These are phyloP conservation scores for Cryptococcus sp. DNA, from an alignment of 1,284 basidiomycete species.

Conservation along the genomic window DNA sequence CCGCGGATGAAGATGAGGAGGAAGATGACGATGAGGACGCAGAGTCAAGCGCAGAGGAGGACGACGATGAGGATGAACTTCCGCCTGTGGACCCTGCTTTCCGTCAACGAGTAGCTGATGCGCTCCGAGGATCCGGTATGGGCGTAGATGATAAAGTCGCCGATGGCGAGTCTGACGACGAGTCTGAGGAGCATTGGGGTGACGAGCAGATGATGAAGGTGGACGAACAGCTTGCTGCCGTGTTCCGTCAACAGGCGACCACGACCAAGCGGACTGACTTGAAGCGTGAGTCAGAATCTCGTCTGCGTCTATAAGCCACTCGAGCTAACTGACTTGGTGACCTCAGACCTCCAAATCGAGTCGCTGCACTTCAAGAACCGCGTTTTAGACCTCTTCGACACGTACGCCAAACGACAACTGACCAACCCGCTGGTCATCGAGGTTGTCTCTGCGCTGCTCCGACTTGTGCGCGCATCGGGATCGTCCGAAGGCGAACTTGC, in stretches of 20 bases:
- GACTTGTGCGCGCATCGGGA: slow-evolving; percentile 66
- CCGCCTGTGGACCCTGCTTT: slow-evolving; percentile 67
- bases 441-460: slow-evolving; percentile 73
- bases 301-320: no score
- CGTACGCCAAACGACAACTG: slow-evolving; percentile 74
- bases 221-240: slow-evolving; percentile 86
- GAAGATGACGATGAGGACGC: slow-evolving; percentile 54
- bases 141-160: slow-evolving; percentile 52
- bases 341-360: slow-evolving; percentile 56
- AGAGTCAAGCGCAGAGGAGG: slow-evolving; percentile 53
- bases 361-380: slow-evolving; percentile 93
- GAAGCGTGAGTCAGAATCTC: slow-evolving; percentile 37
- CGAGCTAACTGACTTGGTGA: slow-evolving; percentile 4
- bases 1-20: slow-evolving; percentile 59
- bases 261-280: slow-evolving; percentile 57
- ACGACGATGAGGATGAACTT: slow-evolving; percentile 52
- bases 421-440: slow-evolving; percentile 67
- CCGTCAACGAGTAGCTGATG: slow-evolving; percentile 73
- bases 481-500: slow-evolving; percentile 80
- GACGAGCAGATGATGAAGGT: slow-evolving; percentile 98
- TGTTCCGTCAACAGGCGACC: slow-evolving; percentile 68
- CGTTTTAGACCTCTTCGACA: slow-evolving; percentile 87
- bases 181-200: slow-evolving; percentile 77
- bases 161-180: slow-evolving; percentile 37
- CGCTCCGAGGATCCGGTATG: slow-evolving; percentile 71